phyloP scores from a whole-genome alignment of 148 eudicot genomes.

The Gaultheria prostrata region DNA sequence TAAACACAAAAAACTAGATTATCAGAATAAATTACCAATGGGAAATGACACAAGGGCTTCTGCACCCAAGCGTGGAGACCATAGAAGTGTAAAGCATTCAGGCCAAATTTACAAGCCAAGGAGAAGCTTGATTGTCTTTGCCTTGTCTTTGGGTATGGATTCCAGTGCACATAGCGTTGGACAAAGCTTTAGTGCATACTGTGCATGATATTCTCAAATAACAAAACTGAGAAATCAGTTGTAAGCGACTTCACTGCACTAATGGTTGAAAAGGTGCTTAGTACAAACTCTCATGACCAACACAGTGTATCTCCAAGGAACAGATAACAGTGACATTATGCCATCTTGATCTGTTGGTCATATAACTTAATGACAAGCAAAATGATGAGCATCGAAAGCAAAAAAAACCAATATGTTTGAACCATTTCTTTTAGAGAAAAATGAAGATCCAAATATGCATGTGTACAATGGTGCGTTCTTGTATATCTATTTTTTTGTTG shows the following conservation, averaged over 20 bases:
- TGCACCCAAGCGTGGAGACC: neutral
- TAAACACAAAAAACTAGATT: neutral
- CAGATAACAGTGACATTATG: neutral
- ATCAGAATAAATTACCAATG: neutral
- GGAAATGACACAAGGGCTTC: neutral
- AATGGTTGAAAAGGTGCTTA: neutral
- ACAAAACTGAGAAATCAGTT: neutral
- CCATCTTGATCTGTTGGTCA: neutral
- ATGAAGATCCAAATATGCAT: too few relatives aligned
- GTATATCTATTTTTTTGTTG: too few relatives aligned
- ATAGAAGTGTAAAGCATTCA: neutral
- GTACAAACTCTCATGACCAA: neutral
- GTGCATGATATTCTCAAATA: neutral
- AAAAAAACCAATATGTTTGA: neutral
- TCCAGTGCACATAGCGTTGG: neutral
- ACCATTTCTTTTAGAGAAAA: too few relatives aligned
- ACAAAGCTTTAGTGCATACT: neutral
- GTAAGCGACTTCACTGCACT: neutral
- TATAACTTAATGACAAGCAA: neutral
- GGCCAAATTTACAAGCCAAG: neutral
- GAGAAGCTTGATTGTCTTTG: neutral
- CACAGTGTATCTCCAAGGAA: neutral
- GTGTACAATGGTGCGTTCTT: too few relatives aligned
- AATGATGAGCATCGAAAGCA: neutral
- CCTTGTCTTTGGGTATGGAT: neutral